Conservation (phyloP, 805 yeast species). For the Trichomonascus vanleenenianus region DNA sequence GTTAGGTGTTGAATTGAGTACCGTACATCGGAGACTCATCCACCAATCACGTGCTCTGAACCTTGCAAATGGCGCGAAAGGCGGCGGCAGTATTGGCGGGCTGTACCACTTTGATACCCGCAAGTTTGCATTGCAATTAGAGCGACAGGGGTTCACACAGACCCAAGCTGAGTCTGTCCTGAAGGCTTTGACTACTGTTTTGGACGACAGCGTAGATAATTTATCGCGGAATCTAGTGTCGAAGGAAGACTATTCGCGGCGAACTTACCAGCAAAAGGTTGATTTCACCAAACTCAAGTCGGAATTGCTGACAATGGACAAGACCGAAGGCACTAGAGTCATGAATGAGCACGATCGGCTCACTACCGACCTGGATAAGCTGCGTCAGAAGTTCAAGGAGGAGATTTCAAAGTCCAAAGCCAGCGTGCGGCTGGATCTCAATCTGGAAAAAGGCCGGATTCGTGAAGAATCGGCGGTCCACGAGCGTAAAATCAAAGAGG, state of each 20-base stretch:
- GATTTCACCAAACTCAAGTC: slow-evolving; percentile 93
- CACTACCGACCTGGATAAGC: slow-evolving; percentile 74
- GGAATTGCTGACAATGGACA: slow-evolving; percentile 81
- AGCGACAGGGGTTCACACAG: slow-evolving; percentile 61
- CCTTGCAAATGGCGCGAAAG: slow-evolving; percentile 9
- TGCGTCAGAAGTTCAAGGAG: slow-evolving; percentile 77
- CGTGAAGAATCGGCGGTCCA: slow-evolving; percentile 91
- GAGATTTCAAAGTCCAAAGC: slow-evolving; percentile 88
- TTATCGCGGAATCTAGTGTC: slow-evolving; percentile 75
- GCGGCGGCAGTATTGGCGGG: slow-evolving; percentile 1
- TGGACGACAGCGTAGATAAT: slow-evolving; percentile 71
- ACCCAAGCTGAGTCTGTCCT: slow-evolving; percentile 79
- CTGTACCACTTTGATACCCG: slow-evolving; percentile 63
- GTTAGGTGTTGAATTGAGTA: too few relatives aligned
- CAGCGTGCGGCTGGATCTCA: slow-evolving; percentile 82
- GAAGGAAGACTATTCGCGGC: slow-evolving; percentile 70
- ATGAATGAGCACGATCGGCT: slow-evolving; percentile 83
- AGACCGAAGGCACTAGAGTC: slow-evolving; percentile 71
- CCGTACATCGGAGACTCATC: too few relatives aligned
- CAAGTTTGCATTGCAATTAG: slow-evolving; percentile 57
- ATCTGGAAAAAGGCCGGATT: slow-evolving; percentile 89
- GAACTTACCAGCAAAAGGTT: slow-evolving; percentile 92
- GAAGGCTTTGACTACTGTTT: slow-evolving; percentile 59
- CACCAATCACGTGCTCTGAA: too few relatives aligned
- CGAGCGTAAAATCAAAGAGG: slow-evolving; percentile 88